Conservation (phyloP, 805 yeast genomes). For the Tetrapisispora fleetii region DNA sequence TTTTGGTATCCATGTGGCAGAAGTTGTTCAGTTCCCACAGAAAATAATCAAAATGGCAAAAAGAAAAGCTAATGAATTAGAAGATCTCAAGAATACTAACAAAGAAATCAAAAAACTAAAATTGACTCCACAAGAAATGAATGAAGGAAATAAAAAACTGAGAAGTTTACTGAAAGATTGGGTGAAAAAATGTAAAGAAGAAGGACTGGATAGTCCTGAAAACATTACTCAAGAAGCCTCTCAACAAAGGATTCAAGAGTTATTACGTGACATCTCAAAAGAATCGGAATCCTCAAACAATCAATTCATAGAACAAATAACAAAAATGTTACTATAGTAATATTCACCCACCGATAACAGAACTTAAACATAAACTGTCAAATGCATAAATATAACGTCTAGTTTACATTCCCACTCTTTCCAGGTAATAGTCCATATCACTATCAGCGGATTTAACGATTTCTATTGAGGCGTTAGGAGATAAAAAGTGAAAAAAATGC, state of each 20-base stretch:
- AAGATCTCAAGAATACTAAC: constrained; percentile 40
- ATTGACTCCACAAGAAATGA: constrained; percentile 40
- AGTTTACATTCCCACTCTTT: no score
- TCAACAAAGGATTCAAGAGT: constrained; percentile 17
- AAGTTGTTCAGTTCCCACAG: constrained; percentile 82
- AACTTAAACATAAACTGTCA: no score
- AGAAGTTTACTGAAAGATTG: constrained; percentile 44
- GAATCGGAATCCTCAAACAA: constrained; percentile 7
- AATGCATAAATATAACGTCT: no score
- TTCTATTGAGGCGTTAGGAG: no score
- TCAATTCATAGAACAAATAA: constrained; percentile 15
- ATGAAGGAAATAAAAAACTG: constrained; percentile 40
- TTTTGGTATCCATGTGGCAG: constrained; percentile 96
- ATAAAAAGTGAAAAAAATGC: no score
- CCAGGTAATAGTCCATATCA: no score
- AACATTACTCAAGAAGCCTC: constrained; percentile 29
- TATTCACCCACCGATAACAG: no score
- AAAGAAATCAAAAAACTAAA: constrained; percentile 41
- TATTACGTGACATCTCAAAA: constrained; percentile 12
- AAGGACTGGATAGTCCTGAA: constrained; percentile 17
- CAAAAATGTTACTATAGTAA: constrained; percentile 11
- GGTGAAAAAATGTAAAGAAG: constrained; percentile 36
- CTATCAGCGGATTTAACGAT: no score
- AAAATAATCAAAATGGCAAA: constrained; percentile 93
- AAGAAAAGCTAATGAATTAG: constrained; percentile 82